A percentile compares a stretch with the other conserved stretches of the same genome.
Evolutionary conservation across 768 basidiomycete species (phyloP).

Genomic region (Fomitopsis pulvina): DNA sequence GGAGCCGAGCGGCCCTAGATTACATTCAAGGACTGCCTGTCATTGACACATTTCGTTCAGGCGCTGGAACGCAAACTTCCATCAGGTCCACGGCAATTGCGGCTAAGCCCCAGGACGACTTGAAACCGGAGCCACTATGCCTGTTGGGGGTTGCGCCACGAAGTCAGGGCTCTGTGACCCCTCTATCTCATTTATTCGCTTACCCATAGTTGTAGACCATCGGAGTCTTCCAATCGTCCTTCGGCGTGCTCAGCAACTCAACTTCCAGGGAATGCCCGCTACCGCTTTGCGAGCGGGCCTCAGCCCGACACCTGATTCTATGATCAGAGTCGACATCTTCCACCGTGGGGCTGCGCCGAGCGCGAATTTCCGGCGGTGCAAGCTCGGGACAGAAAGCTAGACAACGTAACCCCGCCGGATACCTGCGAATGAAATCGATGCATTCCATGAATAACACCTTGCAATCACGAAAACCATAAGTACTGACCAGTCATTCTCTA

Average conservation of each 20-base stretch:
- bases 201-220: constrained; percentile 64
- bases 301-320: constrained; percentile 49
- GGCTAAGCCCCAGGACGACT: constrained; percentile 63
- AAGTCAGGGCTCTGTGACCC: neutral
- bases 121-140: constrained; percentile 59
- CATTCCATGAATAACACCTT: neutral
- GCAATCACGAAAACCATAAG: neutral
- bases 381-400: constrained; percentile 27
- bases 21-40: neutral
- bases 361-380: constrained; percentile 21
- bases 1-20: neutral
- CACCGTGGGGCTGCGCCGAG: constrained; percentile 23
- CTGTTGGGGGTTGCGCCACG: constrained; percentile 24
- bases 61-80: constrained; percentile 30
- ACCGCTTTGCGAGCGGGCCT: constrained; percentile 61
- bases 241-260: constrained; percentile 31
- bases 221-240: constrained; percentile 32
- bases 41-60: neutral
- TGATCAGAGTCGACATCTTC: constrained; percentile 33
- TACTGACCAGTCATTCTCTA: constrained; percentile 52
- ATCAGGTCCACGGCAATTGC: constrained; percentile 41
- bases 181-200: constrained; percentile 14
- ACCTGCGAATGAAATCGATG: constrained; percentile 34
- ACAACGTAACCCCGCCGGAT: constrained; percentile 50
- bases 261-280: constrained; percentile 55